A percentile compares a stretch with the other conserved stretches of the same genome.
phyloP scores from a whole-genome alignment of 2,329 filamentous ascomycete genomes.

The Blastomyces parvus region DNA sequence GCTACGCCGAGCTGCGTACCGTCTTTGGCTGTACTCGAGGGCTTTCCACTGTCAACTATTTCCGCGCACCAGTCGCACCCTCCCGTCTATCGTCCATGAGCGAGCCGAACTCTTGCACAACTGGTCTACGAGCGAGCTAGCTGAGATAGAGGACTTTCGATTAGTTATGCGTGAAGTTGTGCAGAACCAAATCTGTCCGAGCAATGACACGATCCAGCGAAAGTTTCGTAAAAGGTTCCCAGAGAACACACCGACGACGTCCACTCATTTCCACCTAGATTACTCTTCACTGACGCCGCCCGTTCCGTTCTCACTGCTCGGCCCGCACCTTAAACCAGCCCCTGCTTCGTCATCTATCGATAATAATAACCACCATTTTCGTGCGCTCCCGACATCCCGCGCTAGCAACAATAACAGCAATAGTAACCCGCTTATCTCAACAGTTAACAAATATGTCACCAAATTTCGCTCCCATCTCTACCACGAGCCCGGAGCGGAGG shows the following conservation, averaged over 20 bases:
- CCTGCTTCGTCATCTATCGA: slow-evolving; percentile 6
- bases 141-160: slow-evolving; percentile 52
- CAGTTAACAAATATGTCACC: slow-evolving; percentile 33
- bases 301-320: slow-evolving; percentile 18
- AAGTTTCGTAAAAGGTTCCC: slow-evolving; percentile 50
- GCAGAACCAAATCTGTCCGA: slow-evolving; percentile 51
- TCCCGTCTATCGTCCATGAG: slow-evolving; percentile 40
- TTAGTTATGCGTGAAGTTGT: slow-evolving; percentile 47
- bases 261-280: slow-evolving; percentile 46
- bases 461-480: slow-evolving; percentile 41
- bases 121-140: slow-evolving; percentile 47
- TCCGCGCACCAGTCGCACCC: slow-evolving; percentile 42
- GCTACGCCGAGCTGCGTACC: slow-evolving; percentile 50
- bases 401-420: slow-evolving; percentile 2
- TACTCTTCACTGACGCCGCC: slow-evolving; percentile 33
- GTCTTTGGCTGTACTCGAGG: slow-evolving; percentile 50
- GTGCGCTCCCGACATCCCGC: neutral
- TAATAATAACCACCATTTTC: neutral
- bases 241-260: slow-evolving; percentile 36
- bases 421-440: neutral
- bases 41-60: slow-evolving; percentile 49
- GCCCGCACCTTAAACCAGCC: neutral
- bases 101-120: slow-evolving; percentile 51
- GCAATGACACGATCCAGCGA: slow-evolving; percentile 50
- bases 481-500: slow-evolving; percentile 48